Conservation (phyloP, 1,139 yeast genomes). For the Ashbya aceris region DNA sequence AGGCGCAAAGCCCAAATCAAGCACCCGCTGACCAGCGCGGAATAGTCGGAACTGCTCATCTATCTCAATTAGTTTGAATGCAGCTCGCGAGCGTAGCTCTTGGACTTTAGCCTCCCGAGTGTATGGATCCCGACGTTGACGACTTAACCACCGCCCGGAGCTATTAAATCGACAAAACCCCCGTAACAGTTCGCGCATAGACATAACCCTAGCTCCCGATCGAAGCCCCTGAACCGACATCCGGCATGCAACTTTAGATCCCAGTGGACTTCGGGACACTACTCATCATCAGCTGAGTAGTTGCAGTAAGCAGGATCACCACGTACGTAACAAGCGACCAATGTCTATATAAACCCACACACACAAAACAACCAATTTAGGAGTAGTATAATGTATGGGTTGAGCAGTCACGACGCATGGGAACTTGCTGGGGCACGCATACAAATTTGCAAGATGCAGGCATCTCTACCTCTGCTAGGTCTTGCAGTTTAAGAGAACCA, state of each 20-base stretch:
- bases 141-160: slow-evolving; percentile 53
- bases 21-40: slow-evolving; percentile 41
- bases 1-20: slow-evolving; percentile 91
- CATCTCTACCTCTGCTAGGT: too few relatives aligned
- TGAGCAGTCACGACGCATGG: not conserved
- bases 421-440: too few relatives aligned
- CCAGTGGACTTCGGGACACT: too few relatives aligned
- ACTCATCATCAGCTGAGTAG: not conserved
- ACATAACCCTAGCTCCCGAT: too few relatives aligned
- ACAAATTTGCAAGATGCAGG: too few relatives aligned
- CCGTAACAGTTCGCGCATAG: not conserved
- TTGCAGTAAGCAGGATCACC: not conserved
- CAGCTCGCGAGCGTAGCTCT: slow-evolving; percentile 76
- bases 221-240: too few relatives aligned
- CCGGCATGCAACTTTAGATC: too few relatives aligned
- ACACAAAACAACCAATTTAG: not conserved
- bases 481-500: not conserved
- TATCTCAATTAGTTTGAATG: slow-evolving; percentile 70
- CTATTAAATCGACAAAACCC: slow-evolving; percentile 13
- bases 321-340: too few relatives aligned
- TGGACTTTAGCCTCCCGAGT: slow-evolving; percentile 56
- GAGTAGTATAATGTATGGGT: not conserved
- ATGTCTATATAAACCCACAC: too few relatives aligned
- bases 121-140: slow-evolving; percentile 58
- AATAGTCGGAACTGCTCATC: slow-evolving; percentile 57